Conservation (phyloP, 2,329 filamentous ascomycete species). For the Chaetomiaceae sp. region DNA sequence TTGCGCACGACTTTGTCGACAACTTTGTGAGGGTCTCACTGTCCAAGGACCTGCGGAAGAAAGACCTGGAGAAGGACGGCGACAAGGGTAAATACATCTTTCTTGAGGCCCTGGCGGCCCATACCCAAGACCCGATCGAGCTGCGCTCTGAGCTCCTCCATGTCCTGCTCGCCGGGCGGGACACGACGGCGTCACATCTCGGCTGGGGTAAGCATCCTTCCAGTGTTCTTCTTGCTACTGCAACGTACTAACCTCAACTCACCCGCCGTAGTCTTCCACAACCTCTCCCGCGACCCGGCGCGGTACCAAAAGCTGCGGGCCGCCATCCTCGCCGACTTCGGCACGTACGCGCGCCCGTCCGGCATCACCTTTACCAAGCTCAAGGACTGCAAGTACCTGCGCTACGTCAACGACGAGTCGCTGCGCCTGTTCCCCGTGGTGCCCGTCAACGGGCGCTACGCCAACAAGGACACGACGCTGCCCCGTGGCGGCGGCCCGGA, state of each 20-base stretch:
- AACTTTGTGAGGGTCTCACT: background rate
- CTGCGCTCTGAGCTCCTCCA: background rate
- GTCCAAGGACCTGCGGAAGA: background rate
- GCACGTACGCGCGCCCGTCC: background rate
- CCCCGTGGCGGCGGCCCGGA: constrained; percentile 44
- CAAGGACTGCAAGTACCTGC: background rate
- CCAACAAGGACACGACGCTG: constrained; percentile 35
- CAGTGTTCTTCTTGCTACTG: too few species aligned
- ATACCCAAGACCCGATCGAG: background rate
- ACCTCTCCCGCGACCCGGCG: background rate
- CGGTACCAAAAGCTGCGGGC: background rate
- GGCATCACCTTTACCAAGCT: background rate
- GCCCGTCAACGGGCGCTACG: background rate
- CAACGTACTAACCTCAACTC: too few species aligned
- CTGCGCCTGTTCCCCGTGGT: background rate
- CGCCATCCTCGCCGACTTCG: background rate
- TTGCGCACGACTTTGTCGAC: background rate
- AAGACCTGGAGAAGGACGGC: too few species aligned
- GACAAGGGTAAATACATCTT: background rate
- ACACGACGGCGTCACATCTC: background rate
- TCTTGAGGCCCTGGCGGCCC: background rate
- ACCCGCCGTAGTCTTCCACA: too few species aligned
- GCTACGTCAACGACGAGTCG: background rate
- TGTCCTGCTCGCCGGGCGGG: background rate
- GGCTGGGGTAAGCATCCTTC: too few species aligned